Evolutionary conservation across 371 early-diverging fungal species (phyloP).

Genomic region (Saksenaea vasiformis): DNA sequence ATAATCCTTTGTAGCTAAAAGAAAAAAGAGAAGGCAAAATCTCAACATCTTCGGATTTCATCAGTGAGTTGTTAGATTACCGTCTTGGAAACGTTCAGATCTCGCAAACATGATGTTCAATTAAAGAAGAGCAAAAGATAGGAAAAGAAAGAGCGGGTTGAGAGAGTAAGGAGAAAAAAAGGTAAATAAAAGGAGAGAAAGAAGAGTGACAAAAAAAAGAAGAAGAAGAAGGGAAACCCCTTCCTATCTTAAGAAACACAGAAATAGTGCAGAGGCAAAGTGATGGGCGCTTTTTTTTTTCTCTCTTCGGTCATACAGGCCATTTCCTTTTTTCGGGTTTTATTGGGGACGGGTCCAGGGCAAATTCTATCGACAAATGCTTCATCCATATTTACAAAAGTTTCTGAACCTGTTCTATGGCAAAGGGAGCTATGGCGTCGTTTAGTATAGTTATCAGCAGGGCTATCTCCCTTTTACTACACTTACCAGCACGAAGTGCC

Average conservation of each 20-base stretch:
- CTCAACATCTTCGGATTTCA: neutral
- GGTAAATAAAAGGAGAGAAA: constrained; percentile 5
- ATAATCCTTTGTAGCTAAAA: constrained; percentile 36
- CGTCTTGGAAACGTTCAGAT: constrained; percentile 44
- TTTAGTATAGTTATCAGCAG: neutral
- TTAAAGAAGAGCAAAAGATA: constrained; percentile 4
- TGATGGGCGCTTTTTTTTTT: neutral
- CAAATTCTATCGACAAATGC: neutral
- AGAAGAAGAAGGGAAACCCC: constrained; percentile 2
- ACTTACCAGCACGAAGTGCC: constrained; percentile 53
- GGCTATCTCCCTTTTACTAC: constrained; percentile 6
- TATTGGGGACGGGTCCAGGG: constrained; percentile 1
- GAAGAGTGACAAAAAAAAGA: neutral
- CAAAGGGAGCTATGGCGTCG: constrained; percentile 45
- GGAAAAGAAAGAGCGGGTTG: neutral
- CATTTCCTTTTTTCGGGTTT: constrained; percentile 11
- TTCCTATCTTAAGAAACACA: neutral
- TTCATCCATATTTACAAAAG: constrained; percentile 31
- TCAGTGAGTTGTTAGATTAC: constrained; percentile 13
- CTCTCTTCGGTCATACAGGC: constrained; percentile 10
- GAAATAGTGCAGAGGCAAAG: neutral
- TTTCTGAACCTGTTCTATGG: constrained; percentile 46
- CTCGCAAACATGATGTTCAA: constrained; percentile 39
- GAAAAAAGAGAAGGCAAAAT: neutral
- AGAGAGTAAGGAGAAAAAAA: constrained; percentile 6